Base-by-base conservation (phyloP, 345 rosid genomes). In the Corymbia maculata region DNA sequence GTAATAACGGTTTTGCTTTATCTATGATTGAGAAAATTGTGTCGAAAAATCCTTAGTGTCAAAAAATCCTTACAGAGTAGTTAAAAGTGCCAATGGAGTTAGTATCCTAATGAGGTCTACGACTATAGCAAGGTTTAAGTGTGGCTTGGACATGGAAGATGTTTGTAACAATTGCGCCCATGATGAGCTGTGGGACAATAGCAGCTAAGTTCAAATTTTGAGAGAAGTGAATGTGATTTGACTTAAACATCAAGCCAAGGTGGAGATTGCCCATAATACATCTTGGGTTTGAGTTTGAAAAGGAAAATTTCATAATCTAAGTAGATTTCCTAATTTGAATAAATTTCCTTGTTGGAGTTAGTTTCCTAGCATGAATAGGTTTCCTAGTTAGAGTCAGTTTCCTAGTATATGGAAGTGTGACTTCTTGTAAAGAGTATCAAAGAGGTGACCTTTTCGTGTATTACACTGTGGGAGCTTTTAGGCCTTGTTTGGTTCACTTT, bases 191-290 rank as follows among this genome's bases (percentile, higher is more conserved):
- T 0, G 1, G 2, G 61, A 21, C 22, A 55, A 28, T 55, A 55
- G 12, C 61, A 55, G 21, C 28, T 55, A 55, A 55, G 61, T 55
- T 55, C 0, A 0, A 55, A 55, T 55, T 22, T 55, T 55, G 0
- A 55, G 2, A 55, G 61, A 55, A 55, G 28, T 12, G 0, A 55
- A 21, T 55, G 26, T 55, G 28, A 55, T 26, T 55, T 55, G 0
- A 55, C 61, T 55, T 1, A 55, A 8, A 55, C 0, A 2, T 55
- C 1, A 0, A 4, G 28, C 61, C 22, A 55, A 22, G 21, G 16
- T 0, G 13, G 61, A 22, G 22, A 22, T 22, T 55, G 0, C 22
- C 22, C 2, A 55, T 26, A 0, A 55, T 55, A 22, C 2, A 2
- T 55, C 61, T 21, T 26, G 9, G 22, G 61, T 55, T 55, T 55